These are phyloP conservation scores for Monosporozyma unispora DNA, from an alignment of 805 yeast species.

Conservation along the genomic window DNA sequence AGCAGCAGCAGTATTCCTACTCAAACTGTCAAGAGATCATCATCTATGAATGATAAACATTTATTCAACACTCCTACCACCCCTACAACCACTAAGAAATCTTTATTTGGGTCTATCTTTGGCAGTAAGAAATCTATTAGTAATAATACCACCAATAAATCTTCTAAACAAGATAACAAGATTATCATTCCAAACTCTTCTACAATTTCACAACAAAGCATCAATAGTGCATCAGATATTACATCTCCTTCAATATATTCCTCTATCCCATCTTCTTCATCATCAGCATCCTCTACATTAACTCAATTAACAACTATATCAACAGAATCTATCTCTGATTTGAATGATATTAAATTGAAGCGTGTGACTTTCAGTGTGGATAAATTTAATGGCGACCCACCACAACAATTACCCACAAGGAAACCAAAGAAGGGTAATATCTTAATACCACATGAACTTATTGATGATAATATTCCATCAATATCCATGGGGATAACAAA, in stretches of 20 bases:
- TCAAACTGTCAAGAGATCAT: not conserved
- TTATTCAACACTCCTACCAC: not conserved
- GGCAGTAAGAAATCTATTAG: constrained; percentile 13
- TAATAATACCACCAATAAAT: not conserved
- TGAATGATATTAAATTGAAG: constrained; percentile 34
- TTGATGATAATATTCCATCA: constrained; percentile 50
- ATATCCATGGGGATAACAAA: constrained; percentile 59
- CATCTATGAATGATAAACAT: not conserved
- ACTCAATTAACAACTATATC: not conserved
- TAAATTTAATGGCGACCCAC: constrained; percentile 69
- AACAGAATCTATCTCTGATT: not conserved
- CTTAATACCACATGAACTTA: constrained; percentile 55
- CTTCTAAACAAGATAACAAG: not conserved
- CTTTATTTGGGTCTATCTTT: constrained; percentile 23
- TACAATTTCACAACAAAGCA: not conserved
- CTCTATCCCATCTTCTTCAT: not conserved
- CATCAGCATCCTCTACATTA: constrained; percentile 6
- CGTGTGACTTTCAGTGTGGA: constrained; percentile 73
- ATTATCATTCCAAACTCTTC: not conserved
- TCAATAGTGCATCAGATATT: not conserved
- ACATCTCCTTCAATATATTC: constrained; percentile 2
- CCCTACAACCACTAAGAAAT: constrained; percentile 8
- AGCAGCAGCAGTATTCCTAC: no score
- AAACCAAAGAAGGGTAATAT: constrained; percentile 75
- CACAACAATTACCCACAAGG: constrained; percentile 87